These are phyloP conservation scores for Rhododendron simsii DNA, from an alignment of 148 eudicot species.

Conservation along the genomic window DNA sequence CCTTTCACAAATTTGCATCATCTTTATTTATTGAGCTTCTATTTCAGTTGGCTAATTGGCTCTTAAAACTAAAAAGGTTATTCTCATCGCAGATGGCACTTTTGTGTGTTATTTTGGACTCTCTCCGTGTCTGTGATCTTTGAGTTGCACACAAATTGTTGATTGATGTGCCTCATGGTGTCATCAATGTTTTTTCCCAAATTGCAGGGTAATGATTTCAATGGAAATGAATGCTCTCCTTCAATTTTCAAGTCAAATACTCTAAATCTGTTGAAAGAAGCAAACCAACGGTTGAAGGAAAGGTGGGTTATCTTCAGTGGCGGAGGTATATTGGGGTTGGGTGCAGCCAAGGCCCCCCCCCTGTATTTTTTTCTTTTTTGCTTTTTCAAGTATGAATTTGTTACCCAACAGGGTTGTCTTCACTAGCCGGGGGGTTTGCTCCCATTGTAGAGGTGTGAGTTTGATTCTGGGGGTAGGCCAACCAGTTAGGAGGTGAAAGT, in stretches of 20 bases:
- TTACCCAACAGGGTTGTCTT: not conserved
- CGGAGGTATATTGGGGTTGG: not conserved
- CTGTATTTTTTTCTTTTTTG: not conserved
- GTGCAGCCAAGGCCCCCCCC: no score
- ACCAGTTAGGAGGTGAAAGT: not conserved
- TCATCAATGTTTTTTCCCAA: not conserved
- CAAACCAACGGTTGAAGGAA: slow-evolving; percentile 49
- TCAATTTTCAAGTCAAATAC: slow-evolving; percentile 14
- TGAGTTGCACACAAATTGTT: not conserved
- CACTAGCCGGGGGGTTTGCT: not conserved
- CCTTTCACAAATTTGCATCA: not conserved
- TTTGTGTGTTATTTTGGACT: not conserved
- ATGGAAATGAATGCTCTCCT: slow-evolving; percentile 18
- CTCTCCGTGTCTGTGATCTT: not conserved
- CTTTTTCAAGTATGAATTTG: not conserved
- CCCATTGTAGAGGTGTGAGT: not conserved
- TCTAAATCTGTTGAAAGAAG: slow-evolving; percentile 42
- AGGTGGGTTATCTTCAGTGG: slow-evolving; percentile 23
- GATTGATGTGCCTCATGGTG: not conserved
- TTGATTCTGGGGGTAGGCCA: not conserved
- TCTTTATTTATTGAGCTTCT: not conserved
- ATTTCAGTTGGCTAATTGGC: not conserved
- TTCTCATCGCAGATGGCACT: not conserved
- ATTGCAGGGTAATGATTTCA: slow-evolving; percentile 35
- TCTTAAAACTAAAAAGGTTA: not conserved